Evolutionary conservation across 176 grass and related monocot genomes (phyloP).

Genomic region (Oryza coarctata): DNA sequence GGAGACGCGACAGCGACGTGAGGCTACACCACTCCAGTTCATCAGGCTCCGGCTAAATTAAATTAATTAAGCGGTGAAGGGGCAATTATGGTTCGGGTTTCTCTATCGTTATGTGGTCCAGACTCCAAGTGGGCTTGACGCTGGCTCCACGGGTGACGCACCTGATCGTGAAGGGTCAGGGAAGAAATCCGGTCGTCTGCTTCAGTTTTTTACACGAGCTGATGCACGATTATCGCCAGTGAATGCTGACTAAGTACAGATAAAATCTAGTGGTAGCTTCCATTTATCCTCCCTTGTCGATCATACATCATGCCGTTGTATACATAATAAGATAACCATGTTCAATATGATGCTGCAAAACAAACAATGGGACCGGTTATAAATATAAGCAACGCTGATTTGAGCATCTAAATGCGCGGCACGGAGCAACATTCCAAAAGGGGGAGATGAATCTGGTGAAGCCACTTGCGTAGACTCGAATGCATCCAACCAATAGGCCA

Average conservation of each 20-base stretch:
- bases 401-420: neutral
- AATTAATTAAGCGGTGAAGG: no score
- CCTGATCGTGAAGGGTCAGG: no score
- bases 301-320: neutral
- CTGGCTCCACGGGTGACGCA: neutral
- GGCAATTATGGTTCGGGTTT: neutral
- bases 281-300: neutral
- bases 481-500: neutral
- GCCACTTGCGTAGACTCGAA: neutral
- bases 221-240: no score
- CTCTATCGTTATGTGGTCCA: neutral
- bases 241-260: no score
- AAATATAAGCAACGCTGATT: neutral
- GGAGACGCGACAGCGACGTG: conserved; percentile 34
- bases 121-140: no score
- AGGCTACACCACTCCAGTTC: no score
- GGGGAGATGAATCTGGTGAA: neutral
- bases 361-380: neutral
- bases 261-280: no score
- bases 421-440: neutral
- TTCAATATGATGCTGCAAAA: no score
- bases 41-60: no score
- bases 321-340: no score
- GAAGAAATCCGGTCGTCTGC: no score
- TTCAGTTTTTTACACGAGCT: no score